phyloP scores from a whole-genome alignment of 345 rosid species.

The Ailanthus altissimus region DNA sequence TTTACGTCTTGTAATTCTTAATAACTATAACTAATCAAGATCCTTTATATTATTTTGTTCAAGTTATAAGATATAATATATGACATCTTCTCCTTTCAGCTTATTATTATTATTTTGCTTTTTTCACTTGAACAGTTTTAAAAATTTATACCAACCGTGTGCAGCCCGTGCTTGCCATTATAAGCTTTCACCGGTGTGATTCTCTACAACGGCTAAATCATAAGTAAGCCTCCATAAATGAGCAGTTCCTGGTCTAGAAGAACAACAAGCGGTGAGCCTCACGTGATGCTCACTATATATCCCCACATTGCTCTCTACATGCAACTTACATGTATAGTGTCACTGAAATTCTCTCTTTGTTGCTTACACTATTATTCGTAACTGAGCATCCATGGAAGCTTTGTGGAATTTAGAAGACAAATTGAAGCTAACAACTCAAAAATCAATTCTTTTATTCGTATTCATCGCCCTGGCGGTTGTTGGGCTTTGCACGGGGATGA shows the following conservation, averaged over 20 bases:
- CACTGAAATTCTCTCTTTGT: background rate
- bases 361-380: background rate
- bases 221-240: background rate
- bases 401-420: conserved; percentile 66
- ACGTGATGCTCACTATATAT: conserved; percentile 42
- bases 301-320: conserved; percentile 4
- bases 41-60: too few species aligned
- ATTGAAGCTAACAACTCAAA: conserved; percentile 57
- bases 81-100: too few species aligned
- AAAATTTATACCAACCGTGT: conserved; percentile 15
- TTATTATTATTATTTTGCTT: background rate
- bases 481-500: conserved; percentile 45
- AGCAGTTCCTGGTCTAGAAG: background rate
- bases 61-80: too few species aligned
- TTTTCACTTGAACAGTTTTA: background rate
- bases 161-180: conserved; percentile 34
- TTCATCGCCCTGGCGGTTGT: conserved; percentile 44
- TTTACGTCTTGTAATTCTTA: too few species aligned
- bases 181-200: conserved; percentile 26
- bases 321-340: background rate
- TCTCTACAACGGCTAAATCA: conserved; percentile 27
- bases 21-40: too few species aligned
- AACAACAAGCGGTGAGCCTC: conserved; percentile 49
- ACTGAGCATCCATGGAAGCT: conserved; percentile 55
- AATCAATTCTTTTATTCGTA: conserved; percentile 49